A percentile compares a stretch with the other conserved stretches of the same genome.
These are phyloP conservation scores for Rhizopogon roseolus DNA, from an alignment of 768 basidiomycete species.

Conservation along the genomic window DNA sequence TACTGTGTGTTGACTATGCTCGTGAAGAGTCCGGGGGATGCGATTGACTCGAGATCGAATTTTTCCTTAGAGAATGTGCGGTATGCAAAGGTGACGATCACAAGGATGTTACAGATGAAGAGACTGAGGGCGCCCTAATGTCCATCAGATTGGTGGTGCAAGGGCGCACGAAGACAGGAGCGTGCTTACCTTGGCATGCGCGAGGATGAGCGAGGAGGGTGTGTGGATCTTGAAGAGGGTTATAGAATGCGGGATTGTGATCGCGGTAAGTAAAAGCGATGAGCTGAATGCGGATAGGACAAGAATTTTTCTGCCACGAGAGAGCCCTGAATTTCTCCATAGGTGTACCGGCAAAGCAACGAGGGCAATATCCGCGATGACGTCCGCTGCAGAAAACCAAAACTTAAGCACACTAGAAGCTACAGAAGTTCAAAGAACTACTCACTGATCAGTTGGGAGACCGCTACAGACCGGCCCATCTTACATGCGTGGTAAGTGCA, in stretches of 20 bases:
- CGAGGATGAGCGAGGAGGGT: neutral
- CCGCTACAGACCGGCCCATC: neutral
- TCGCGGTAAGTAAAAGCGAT: neutral
- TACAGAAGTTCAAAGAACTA: neutral
- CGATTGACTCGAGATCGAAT: neutral
- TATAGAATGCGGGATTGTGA: neutral
- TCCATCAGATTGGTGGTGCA: neutral
- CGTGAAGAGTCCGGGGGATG: too few relatives aligned
- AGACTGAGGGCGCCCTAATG: neutral
- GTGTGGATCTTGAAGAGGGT: neutral
- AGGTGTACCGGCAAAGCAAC: neutral
- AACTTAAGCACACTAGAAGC: neutral
- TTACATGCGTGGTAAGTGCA: neutral
- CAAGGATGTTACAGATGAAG: neutral
- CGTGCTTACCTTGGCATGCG: neutral
- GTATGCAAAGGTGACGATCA: constrained; percentile 1
- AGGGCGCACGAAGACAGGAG: too few relatives aligned
- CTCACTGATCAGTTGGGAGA: neutral
- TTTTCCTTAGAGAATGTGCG: neutral
- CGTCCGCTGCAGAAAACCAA: neutral
- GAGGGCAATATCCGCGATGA: neutral
- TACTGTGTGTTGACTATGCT: too few relatives aligned
- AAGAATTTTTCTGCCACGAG: neutral
- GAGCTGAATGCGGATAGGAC: neutral
- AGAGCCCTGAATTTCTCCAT: neutral